Evolutionary conservation across 78 protist genomes (phyloP), one percentile per base, ranked within the genome.

Genomic region (Polysphondylium violaceum): DNA sequence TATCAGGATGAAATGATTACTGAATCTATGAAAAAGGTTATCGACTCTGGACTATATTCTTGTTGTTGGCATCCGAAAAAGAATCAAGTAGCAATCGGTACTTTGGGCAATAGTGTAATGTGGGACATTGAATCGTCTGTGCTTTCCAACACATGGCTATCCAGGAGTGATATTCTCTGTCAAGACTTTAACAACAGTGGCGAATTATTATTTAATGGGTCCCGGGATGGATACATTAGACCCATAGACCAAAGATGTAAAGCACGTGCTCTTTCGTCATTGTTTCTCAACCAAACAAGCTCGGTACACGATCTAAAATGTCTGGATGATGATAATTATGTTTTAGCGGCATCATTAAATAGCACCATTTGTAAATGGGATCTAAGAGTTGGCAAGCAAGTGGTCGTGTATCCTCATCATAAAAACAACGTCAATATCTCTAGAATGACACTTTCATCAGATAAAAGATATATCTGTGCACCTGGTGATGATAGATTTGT

Each of bases 121-220:
- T 67, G 51, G 23, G 79, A 83, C 33, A 12, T 69, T 9, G n/a
- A 33, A 19, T 21, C 6, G 16, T 1, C 14, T 58, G n/a, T n/a
- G n/a, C n/a, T n/a, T n/a, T n/a, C n/a, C n/a, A n/a, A 38, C 35
- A 58, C 51, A 40, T 23, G 38, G 38, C 74, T 68, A 1, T 44
- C 77, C 16, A 79, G 67, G 38, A 79, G 89, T 65, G 89, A 79
- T 53, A 68, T 83, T 19, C 69, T 83, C 38, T n/a, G 69, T 16
- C 79, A 69, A 33, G 69, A 50, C 4, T 83, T 83, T 44, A 69
- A 69, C 33, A 0, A 1, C 0, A 41, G 19, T 2, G 91, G 91
- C 59, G 41, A 25, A 14, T 3, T 69, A 21, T 41, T 83, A 58
- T 67, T 58, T 31, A 83, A 69, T 33, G 91, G 91, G 0, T 83